These are phyloP conservation scores for Aurinia saxatilis DNA, from an alignment of 345 rosid species.

Conservation along the genomic window DNA sequence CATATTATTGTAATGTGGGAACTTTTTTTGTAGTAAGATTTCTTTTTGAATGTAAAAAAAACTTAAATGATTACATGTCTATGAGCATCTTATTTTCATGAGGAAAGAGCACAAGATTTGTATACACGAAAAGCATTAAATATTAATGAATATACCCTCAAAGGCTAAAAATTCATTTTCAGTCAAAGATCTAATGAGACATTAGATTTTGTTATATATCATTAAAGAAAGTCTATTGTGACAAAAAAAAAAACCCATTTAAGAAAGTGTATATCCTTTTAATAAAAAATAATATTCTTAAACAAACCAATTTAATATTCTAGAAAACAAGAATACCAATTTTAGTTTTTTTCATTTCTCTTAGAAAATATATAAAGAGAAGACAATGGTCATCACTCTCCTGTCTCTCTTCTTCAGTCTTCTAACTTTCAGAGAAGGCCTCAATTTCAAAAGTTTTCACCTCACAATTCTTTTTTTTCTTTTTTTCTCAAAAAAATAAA, in stretches of 20 bases:
- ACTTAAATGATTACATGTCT: not conserved
- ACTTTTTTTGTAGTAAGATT: too few species aligned
- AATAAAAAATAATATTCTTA: not conserved
- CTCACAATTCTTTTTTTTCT: not conserved
- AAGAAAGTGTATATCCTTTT: conserved; percentile 13
- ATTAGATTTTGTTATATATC: conserved; percentile 8
- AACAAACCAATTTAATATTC: conserved; percentile 8
- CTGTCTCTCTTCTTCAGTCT: conserved; percentile 11
- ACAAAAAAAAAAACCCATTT: too few species aligned
- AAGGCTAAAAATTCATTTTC: conserved; percentile 12
- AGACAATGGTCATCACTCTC: conserved; percentile 21
- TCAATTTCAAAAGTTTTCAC: conserved; percentile 16
- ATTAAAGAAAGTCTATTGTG: too few species aligned
- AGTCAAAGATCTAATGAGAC: conserved; percentile 4
- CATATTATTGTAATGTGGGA: too few species aligned
- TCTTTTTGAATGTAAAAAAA: too few species aligned
- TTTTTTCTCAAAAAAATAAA: not conserved
- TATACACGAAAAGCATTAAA: not conserved
- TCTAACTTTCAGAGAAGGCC: conserved; percentile 20
- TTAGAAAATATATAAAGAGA: conserved; percentile 5
- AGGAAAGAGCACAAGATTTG: not conserved
- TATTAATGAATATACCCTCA: not conserved
- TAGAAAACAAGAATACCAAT: not conserved
- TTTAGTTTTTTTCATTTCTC: too few species aligned
- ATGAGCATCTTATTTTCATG: not conserved